Evolutionary conservation across 768 basidiomycete species (phyloP).

Genomic region (Mycena olivaceomarginata): DNA sequence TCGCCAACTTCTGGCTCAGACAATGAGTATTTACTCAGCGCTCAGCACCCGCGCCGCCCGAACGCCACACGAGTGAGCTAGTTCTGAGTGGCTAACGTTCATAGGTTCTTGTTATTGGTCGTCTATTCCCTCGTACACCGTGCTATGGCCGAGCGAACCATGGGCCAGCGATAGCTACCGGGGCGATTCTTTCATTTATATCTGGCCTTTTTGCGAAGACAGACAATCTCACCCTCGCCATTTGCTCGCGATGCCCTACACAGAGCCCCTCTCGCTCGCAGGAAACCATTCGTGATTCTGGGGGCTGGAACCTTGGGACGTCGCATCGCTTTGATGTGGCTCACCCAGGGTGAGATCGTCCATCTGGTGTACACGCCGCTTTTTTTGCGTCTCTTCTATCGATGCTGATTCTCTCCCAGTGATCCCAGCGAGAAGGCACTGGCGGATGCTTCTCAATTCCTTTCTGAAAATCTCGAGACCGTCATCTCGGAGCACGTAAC

Average conservation of each 20-base stretch:
- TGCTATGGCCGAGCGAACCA: too few relatives aligned
- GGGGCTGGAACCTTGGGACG: slow-evolving; percentile 41
- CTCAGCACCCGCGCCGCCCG: too few relatives aligned
- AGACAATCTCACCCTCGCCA: too few relatives aligned
- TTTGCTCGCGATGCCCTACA: slow-evolving; percentile 32
- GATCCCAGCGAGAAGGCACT: slow-evolving; percentile 39
- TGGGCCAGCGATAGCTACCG: too few relatives aligned
- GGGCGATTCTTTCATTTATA: too few relatives aligned
- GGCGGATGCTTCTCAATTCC: slow-evolving; percentile 24
- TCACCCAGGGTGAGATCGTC: slow-evolving; percentile 41
- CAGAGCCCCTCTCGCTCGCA: slow-evolving; percentile 21
- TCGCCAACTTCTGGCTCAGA: too few relatives aligned
- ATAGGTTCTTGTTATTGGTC: too few relatives aligned
- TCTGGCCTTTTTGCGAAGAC: too few relatives aligned
- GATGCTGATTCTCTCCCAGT: neutral
- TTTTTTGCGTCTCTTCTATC: neutral
- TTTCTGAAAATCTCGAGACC: slow-evolving; percentile 31
- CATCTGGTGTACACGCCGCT: slow-evolving; percentile 29
- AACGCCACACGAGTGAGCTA: too few relatives aligned
- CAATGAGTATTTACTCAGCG: too few relatives aligned
- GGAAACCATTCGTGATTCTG: slow-evolving; percentile 37
- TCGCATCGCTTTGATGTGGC: slow-evolving; percentile 45
- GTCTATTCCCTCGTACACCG: too few relatives aligned
- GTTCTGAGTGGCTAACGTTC: too few relatives aligned
- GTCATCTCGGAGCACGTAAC: slow-evolving; percentile 30